phyloP scores from a whole-genome alignment of 176 grass and related monocot genomes.

The Musa troglodytarum region DNA sequence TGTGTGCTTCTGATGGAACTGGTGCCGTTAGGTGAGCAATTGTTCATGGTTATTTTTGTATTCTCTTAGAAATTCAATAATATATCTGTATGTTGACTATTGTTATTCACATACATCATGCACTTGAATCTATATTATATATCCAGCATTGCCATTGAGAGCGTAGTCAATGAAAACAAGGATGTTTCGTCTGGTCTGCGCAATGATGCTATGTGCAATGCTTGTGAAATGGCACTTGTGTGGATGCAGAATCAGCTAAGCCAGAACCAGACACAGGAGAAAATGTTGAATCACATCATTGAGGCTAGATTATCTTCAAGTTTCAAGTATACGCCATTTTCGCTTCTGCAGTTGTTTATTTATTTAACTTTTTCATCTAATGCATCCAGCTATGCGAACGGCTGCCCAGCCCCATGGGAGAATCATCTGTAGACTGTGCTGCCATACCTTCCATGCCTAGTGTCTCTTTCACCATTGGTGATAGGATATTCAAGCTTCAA shows the following conservation, averaged over 20 bases:
- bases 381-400: slow-evolving; percentile 10
- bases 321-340: neutral
- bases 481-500: slow-evolving; percentile 46
- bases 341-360: neutral
- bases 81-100: neutral
- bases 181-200: neutral
- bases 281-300: neutral
- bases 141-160: slow-evolving; percentile 11
- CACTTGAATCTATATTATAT: neutral
- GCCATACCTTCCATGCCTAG: slow-evolving; percentile 54
- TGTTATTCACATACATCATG: neutral
- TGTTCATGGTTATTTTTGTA: neutral
- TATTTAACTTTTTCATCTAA: neutral
- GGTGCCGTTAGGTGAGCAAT: neutral
- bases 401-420: slow-evolving; percentile 23
- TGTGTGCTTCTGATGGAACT: slow-evolving; percentile 1
- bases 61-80: neutral
- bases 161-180: neutral
- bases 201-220: slow-evolving; percentile 7
- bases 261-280: neutral
- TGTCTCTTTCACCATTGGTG: slow-evolving; percentile 62
- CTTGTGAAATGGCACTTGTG: slow-evolving; percentile 14
- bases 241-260: slow-evolving; percentile 15
- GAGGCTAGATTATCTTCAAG: neutral
- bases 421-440: slow-evolving; percentile 72